Evolutionary conservation across 2,329 filamentous ascomycete species (phyloP), one percentile per base, ranked within the genome.

Genomic region (Coniochaeta pulveracea): DNA sequence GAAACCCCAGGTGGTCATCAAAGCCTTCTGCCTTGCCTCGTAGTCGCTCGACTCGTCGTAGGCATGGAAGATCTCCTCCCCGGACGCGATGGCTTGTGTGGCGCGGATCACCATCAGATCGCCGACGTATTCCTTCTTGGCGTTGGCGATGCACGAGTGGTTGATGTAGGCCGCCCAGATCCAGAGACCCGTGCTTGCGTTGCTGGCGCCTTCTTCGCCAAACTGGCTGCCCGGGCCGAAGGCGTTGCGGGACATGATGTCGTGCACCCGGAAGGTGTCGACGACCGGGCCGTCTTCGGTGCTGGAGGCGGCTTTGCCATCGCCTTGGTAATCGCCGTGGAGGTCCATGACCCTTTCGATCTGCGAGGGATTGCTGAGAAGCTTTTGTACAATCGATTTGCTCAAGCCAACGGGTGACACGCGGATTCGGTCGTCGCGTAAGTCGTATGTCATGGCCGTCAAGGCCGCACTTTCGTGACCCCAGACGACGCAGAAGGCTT

Each of bases 31-130:
- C 10, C 52, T 44, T 1, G 30, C 34, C 1, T 52, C 47, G 24
- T 43, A 49, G 27, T 48, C 43, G 19, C 39, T 41, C 0, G 41
- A 42, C 10, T 47, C 51, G 19, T 51, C 48, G 38, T 60, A 58
- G 11, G 30, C 29, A 29, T 55, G 47, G 0, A 46, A 46, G 4
- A 59, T 43, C 33, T 59, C 55, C n/a, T 57, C 52, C 5, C 54
- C 54, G 4, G 36, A 31, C 2, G 28, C 16, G 23, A 60, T 58
- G n/a, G 35, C 23, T 4, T 47, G 44, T 1, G 37, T 47, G 3
- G 60, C 56, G 5, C 56, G 57, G 7, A 64, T 34, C 4, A 63
- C 41, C 34, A 60, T 49, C 4, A 60, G 34, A 37, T 60, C 61
- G 15, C 61, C 61, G 5, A 60, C 43, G 29, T 52, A 60, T 2